Evolutionary conservation across 139 green algal species (phyloP), one percentile per base, ranked within the genome.

Genomic region (Coelastrella sp.): DNA sequence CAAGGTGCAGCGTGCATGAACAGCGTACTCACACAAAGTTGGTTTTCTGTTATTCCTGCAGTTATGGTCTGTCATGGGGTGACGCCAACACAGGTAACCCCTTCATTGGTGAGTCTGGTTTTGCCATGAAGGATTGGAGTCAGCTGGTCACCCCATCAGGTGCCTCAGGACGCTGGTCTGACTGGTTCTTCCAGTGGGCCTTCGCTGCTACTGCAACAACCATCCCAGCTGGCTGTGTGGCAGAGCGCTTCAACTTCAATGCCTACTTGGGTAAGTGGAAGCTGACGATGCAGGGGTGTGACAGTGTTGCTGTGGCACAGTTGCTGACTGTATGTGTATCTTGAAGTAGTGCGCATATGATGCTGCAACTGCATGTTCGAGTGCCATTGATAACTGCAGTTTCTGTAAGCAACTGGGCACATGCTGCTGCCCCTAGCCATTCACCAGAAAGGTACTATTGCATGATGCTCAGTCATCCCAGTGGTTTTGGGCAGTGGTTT

Each of bases 101-200:
- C 62, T 96, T 96, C 74, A 93, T 96, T 30, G 94, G 91, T 40
- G 63, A 67, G 25, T 41, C 67, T 50, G 45, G 77, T 73, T 94
- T 93, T 45, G 91, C 81, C 30, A 51, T 93, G 81, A 64, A 8
- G 48, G 11, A 79, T 83, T 88, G 72, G 62, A 57, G 15, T 21
- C 62, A n/a, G 15, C 19, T 74, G 4, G 27, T 35, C 32, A 74
- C 37, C 32, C 40, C 40, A 21, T 74, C 57, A 4, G 77, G 51
- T 9, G 40, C 79, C 53, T 68, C 25, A 32, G 79, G 67, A 27
- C 67, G 67, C 57, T 94, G 88, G 88, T 48, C 83, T 40, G 85
- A 86, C 69, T 94, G 88, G 90, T 90, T 95, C 83, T 95, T 93
- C 89, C 93, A 96, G 87, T 96, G 93, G 93, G 91, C 91, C 0